Evolutionary conservation across 1,284 basidiomycete genomes (phyloP), one percentile per base, ranked within the genome.

Genomic region (Microstroma glucosiphilum): DNA sequence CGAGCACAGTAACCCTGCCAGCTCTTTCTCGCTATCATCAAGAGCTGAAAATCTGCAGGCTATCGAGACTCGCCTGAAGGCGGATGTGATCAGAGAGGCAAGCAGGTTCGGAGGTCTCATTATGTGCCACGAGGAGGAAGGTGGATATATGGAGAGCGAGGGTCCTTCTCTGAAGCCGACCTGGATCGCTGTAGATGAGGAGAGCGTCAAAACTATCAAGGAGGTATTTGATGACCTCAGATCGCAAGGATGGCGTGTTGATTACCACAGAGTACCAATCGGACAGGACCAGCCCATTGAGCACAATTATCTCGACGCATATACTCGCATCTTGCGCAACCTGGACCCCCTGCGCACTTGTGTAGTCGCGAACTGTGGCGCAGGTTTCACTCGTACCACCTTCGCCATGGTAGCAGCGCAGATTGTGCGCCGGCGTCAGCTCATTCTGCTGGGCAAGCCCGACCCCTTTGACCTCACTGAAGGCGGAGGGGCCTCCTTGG

Each of bases 371-470:
- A 94, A 91, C 62, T 97, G 96, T 79, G 94, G 96, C 48, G 93
- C 96, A 85, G 96, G 96, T 51, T 91, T 92, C 1, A 92, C 96
- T 0, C 86, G 96, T 48, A 96, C 94, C 1, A 96, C 94, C 0
- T 97, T 97, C 78, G 94, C 91, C 6, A 98, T 98, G 96, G 87
- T 89, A 15, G 91, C 93, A 1, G 93, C 94, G 0, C 87, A 90
- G 65, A 84, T 99, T 25, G 84, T 98, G 0, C 84, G 96, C 37
- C 83, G 94, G 37, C 89, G 88, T 73, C 92, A 96, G 80, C 82
- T 93, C 48, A 84, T 96, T n/a, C 81, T 85, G 17, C 82, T 84
- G 21, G 91, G 90, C 0, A 80, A 88, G 58, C 83, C 85, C 1
- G 93, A 96, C 75, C 91, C 91, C 0, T 94, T 84, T 76, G 72